phyloP scores from a whole-genome alignment of 257 asterid species.

The Gentiana dahurica region DNA sequence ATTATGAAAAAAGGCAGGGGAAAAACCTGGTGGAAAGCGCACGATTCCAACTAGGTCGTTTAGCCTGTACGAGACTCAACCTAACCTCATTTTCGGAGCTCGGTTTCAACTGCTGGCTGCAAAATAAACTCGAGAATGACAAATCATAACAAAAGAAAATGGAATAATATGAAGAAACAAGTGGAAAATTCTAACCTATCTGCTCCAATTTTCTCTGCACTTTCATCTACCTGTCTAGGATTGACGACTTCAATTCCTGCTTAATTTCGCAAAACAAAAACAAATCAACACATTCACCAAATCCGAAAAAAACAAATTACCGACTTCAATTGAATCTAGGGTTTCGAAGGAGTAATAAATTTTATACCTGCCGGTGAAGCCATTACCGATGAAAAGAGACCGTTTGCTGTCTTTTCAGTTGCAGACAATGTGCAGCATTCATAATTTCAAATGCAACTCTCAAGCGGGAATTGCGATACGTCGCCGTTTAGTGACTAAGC shows the following conservation, averaged over 20 bases:
- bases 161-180: neutral
- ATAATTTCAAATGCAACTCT: neutral
- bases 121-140: neutral
- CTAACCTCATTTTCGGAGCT: constrained; percentile 31
- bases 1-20: constrained; percentile 10
- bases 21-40: constrained; percentile 78
- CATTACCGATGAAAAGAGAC: neutral
- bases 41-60: constrained; percentile 74
- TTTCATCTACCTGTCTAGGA: constrained; percentile 27
- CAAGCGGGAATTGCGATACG: constrained; percentile 8
- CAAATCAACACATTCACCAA: neutral
- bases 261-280: constrained; percentile 8
- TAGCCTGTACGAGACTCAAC: constrained; percentile 38
- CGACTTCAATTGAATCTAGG: neutral
- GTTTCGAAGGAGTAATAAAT: neutral
- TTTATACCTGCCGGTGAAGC: constrained; percentile 4
- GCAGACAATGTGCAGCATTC: neutral
- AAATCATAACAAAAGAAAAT: neutral
- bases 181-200: constrained; percentile 24
- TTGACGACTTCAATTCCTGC: constrained; percentile 38
- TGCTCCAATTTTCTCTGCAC: constrained; percentile 13
- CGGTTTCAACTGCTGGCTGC: constrained; percentile 55
- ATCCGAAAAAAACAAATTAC: neutral
- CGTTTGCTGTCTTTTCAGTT: neutral
- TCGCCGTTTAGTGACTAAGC: too few species aligned